These are phyloP conservation scores for Catenaria anguillulae DNA, from an alignment of 371 early-diverging fungal species.

Conservation along the genomic window DNA sequence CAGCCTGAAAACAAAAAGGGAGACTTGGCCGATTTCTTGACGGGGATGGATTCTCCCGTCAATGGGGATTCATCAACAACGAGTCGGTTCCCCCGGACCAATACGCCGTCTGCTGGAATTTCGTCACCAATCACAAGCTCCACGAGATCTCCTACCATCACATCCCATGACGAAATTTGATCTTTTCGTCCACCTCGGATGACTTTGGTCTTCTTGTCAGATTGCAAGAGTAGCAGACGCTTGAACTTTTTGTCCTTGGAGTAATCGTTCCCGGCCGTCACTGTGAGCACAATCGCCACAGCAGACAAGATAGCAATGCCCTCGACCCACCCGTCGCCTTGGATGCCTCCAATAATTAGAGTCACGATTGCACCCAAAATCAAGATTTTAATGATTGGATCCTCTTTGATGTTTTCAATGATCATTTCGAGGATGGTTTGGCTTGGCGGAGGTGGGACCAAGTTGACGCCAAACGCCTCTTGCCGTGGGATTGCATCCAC, in stretches of 20 bases:
- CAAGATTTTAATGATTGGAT: constrained; percentile 15
- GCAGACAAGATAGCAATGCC: constrained; percentile 22
- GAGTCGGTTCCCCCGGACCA: constrained; percentile 13
- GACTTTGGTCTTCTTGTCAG: constrained; percentile 13
- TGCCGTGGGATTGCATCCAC: not conserved
- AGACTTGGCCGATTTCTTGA: constrained; percentile 13
- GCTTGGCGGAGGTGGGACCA: constrained; percentile 12
- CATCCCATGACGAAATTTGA: constrained; percentile 26
- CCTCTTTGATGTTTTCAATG: constrained; percentile 12
- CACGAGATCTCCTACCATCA: constrained; percentile 36
- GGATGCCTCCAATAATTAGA: constrained; percentile 9
- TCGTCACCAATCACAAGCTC: constrained; percentile 30
- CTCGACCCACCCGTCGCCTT: constrained; percentile 14
- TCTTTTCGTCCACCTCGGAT: constrained; percentile 25
- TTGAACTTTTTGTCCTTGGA: constrained; percentile 17
- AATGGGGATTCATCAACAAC: constrained; percentile 20
- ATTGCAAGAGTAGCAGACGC: constrained; percentile 14
- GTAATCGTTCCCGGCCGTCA: constrained; percentile 19
- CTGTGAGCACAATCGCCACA: constrained; percentile 16
- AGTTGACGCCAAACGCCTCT: constrained; percentile 9
- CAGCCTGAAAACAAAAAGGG: constrained; percentile 24
- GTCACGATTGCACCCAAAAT: constrained; percentile 11
- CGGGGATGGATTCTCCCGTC: constrained; percentile 19
- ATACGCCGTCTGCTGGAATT: constrained; percentile 23
- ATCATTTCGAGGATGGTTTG: constrained; percentile 11